phyloP scores from a whole-genome alignment of 2,329 filamentous ascomycete species.

The Thelonectria olida region DNA sequence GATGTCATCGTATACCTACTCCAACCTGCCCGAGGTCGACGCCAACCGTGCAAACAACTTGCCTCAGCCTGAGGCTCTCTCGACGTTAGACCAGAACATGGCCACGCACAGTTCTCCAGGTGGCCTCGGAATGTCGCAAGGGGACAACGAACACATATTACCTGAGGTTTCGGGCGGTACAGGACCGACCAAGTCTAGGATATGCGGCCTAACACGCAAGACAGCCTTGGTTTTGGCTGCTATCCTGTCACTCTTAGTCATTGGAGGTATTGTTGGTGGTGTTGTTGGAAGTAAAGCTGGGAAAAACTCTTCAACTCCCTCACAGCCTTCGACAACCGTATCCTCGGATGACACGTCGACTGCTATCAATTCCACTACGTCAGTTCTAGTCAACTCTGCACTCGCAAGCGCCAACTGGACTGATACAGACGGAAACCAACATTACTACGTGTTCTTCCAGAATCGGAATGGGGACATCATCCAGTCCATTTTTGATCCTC shows the following conservation, averaged over 20 bases:
- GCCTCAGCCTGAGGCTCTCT: too few relatives aligned
- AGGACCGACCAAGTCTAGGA: neutral
- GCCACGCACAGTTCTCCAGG: too few relatives aligned
- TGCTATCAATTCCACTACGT: neutral
- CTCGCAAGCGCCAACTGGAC: conserved; percentile 13
- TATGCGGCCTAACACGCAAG: conserved; percentile 12
- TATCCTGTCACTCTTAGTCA: neutral
- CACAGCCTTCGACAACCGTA: neutral
- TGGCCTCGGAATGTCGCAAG: too few relatives aligned
- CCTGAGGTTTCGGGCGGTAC: too few relatives aligned
- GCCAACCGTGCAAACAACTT: too few relatives aligned
- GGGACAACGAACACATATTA: too few relatives aligned
- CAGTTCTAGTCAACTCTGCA: neutral
- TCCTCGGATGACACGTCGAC: neutral
- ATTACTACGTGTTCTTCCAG: conserved; percentile 16
- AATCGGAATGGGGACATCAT: neutral
- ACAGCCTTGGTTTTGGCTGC: neutral
- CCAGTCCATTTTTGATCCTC: conserved; percentile 1
- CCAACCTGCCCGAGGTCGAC: too few relatives aligned
- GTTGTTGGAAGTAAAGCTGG: neutral
- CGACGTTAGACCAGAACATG: too few relatives aligned
- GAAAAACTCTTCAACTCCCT: neutral
- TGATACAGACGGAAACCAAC: conserved; percentile 1
- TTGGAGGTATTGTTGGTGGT: conserved; percentile 14
- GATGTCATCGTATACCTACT: too few relatives aligned